Evolutionary conservation across 1,139 yeast species (phyloP).

Genomic region (Taphrina confusa): DNA sequence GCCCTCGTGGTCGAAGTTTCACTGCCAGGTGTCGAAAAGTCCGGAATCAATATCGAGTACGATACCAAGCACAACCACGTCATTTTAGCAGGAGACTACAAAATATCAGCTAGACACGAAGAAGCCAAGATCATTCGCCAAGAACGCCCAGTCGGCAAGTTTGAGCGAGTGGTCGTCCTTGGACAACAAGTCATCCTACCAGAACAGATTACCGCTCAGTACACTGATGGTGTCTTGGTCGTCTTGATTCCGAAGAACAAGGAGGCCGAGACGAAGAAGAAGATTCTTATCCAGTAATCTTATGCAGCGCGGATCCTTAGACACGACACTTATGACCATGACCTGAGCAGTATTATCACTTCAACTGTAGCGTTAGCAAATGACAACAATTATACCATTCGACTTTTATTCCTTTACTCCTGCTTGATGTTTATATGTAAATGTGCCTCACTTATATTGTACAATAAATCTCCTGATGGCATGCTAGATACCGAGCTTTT

Average conservation of each 20-base stretch:
- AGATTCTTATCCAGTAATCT: conserved; percentile 30
- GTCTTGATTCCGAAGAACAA: conserved; percentile 53
- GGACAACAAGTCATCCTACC: conserved; percentile 58
- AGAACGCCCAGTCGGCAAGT: conserved; percentile 45
- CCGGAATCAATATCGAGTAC: conserved; percentile 21
- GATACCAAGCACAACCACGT: conserved; percentile 24
- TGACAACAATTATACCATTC: neutral
- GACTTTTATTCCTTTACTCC: too few relatives aligned
- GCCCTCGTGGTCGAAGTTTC: conserved; percentile 10
- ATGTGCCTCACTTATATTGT: too few relatives aligned
- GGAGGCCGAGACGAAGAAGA: conserved; percentile 38
- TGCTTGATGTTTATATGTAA: too few relatives aligned
- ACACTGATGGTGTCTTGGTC: conserved; percentile 56
- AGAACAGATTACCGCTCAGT: conserved; percentile 56
- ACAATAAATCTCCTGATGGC: too few relatives aligned
- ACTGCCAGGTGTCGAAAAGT: conserved; percentile 30
- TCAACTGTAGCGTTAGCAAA: conserved; percentile 6
- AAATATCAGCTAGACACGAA: neutral
- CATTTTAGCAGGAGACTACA: conserved; percentile 9
- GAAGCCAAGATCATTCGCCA: conserved; percentile 25
- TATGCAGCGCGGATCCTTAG: neutral
- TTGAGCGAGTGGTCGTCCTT: conserved; percentile 58
- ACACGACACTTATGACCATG: too few relatives aligned
- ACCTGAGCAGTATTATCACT: too few relatives aligned
- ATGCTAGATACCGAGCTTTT: conserved; percentile 26